Conservation (phyloP, 73 alveolate genomes). For the Tetrahymena elliotti region DNA sequence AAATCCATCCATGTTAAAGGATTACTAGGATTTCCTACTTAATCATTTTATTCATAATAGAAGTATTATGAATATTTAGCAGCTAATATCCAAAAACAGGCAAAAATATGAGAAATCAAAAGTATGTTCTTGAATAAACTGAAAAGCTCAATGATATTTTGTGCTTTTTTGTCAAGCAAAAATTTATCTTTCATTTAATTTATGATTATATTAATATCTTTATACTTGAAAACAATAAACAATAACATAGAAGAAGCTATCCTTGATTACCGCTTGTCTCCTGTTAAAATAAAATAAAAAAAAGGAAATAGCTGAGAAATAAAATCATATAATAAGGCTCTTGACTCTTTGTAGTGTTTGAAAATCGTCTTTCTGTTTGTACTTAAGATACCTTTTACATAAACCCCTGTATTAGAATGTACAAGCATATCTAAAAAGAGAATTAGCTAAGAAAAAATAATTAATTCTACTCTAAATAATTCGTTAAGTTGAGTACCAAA, state of each 20-base stretch:
- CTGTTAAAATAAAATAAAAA: not conserved
- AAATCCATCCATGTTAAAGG: not conserved
- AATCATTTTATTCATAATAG: not conserved
- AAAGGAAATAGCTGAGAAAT: not conserved
- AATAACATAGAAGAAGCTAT: not conserved
- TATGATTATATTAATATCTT: not conserved
- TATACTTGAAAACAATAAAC: not conserved
- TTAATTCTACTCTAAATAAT: not conserved
- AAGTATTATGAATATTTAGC: not conserved
- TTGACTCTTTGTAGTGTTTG: not conserved
- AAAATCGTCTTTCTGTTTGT: not conserved
- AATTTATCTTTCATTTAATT: not conserved
- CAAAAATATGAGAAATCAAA: not conserved
- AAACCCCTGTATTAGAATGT: not conserved
- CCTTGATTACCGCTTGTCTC: not conserved
- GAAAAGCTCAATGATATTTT: not conserved
- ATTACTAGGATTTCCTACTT: not conserved
- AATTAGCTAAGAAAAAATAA: not conserved
- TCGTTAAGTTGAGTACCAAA: not conserved
- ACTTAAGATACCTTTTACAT: not conserved
- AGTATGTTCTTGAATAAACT: not conserved
- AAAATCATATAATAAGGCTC: not conserved
- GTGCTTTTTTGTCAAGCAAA: not conserved
- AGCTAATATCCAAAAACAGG: not conserved
- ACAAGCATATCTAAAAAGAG: not conserved